A percentile compares a stretch with the other conserved stretches of the same genome.
Conservation (phyloP, 2,329 filamentous ascomycete species). For the Colletotrichum phormii region DNA sequence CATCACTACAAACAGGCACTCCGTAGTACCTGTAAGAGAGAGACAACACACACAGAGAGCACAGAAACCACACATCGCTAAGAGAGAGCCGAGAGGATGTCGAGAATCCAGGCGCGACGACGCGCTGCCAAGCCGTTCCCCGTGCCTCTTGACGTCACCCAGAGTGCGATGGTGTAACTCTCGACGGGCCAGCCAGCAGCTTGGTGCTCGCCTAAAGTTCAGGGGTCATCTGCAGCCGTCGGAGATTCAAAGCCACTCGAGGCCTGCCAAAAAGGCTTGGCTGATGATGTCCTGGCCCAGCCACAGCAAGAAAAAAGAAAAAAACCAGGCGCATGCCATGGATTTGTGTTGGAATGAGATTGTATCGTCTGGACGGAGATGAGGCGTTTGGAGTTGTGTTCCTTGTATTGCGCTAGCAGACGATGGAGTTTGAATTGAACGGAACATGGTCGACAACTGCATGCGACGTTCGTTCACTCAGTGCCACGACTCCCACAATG, state of each 20-base stretch:
- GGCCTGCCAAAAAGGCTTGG: constrained; percentile 30
- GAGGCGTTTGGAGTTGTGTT: no score
- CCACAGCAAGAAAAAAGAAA: constrained; percentile 4
- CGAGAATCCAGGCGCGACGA: not conserved
- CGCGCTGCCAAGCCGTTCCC: constrained; percentile 14
- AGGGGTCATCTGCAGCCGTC: not conserved
- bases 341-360: not conserved
- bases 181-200: not conserved
- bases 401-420: no score
- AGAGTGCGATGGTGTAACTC: not conserved
- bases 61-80: no score
- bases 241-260: not conserved
- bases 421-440: not conserved
- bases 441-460: not conserved
- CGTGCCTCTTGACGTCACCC: constrained; percentile 17
- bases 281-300: constrained; percentile 25
- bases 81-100: not conserved
- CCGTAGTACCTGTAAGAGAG: not conserved
- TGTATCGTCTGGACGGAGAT: not conserved
- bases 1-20: not conserved
- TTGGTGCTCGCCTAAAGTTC: not conserved
- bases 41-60: not conserved
- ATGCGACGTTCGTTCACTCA: no score
- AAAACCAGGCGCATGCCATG: not conserved
- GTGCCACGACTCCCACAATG: no score